Evolutionary conservation across 1,139 yeast genomes (phyloP).

Genomic region (Yamadazyma sp.): DNA sequence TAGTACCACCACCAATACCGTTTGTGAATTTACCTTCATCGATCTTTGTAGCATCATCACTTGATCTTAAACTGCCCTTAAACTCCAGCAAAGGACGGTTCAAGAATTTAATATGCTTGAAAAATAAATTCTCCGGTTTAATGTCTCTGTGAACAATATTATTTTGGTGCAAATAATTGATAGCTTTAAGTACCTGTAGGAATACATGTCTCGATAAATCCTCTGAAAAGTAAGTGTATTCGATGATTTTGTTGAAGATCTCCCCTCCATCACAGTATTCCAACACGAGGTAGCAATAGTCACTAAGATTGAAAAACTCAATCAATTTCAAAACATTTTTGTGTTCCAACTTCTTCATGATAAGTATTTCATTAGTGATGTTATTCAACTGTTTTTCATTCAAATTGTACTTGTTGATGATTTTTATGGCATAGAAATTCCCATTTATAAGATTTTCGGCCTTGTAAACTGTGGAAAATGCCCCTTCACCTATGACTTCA

Average conservation of each 20-base stretch:
- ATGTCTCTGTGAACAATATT: constrained; percentile 95
- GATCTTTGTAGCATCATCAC: constrained; percentile 73
- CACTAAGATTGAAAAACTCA: constrained; percentile 56
- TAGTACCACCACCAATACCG: constrained; percentile 86
- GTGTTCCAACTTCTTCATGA: constrained; percentile 74
- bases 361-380: constrained; percentile 80
- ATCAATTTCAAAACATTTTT: constrained; percentile 70
- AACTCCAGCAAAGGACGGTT: constrained; percentile 48
- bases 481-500: constrained; percentile 71
- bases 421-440: constrained; percentile 74
- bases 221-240: constrained; percentile 87
- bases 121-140: constrained; percentile 89
- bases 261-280: constrained; percentile 94
- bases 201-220: constrained; percentile 83
- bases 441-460: constrained; percentile 47
- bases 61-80: constrained; percentile 50
- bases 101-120: constrained; percentile 43
- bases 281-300: constrained; percentile 74
- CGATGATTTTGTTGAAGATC: constrained; percentile 88
- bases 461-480: constrained; percentile 82
- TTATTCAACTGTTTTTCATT: constrained; percentile 50
- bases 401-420: constrained; percentile 68
- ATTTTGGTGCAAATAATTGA: constrained; percentile 76
- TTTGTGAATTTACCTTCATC: constrained; percentile 86
- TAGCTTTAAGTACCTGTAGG: constrained; percentile 78